Percentiles rank a stretch among this genome's conserved stretches.
Conservation (phyloP, 257 asterid genomes). For the Nicotiana sylvestris region DNA sequence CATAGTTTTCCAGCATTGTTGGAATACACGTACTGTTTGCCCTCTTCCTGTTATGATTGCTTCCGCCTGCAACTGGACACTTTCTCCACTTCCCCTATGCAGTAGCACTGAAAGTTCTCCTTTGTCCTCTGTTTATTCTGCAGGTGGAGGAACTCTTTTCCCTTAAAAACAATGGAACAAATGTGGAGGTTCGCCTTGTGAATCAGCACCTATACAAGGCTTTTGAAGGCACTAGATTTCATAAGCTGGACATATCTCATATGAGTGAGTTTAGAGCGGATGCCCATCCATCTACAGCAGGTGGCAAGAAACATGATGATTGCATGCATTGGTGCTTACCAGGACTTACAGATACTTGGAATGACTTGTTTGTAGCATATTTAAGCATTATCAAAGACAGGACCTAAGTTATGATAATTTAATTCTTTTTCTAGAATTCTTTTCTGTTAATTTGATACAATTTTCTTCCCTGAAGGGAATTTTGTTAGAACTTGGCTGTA, state of each 20-base stretch:
- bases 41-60: not conserved
- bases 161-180: slow-evolving; percentile 58
- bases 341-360: slow-evolving; percentile 90
- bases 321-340: slow-evolving; percentile 99
- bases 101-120: not conserved
- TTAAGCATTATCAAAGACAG: slow-evolving; percentile 29
- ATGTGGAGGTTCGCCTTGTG: slow-evolving; percentile 83
- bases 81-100: not conserved
- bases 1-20: too few relatives aligned
- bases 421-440: not conserved
- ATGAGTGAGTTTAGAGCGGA: slow-evolving; percentile 86
- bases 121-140: not conserved
- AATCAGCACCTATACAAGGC: slow-evolving; percentile 61
- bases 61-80: not conserved
- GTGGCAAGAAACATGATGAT: slow-evolving; percentile 84
- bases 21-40: not conserved
- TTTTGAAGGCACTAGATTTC: slow-evolving; percentile 52
- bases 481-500: not conserved
- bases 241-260: slow-evolving; percentile 54
- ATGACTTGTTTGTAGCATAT: slow-evolving; percentile 66
- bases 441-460: not conserved
- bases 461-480: not conserved
- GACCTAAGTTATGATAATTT: slow-evolving; percentile 7
- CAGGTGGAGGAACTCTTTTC: slow-evolving; percentile 84
- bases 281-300: slow-evolving; percentile 81